Percentiles rank a stretch among this genome's conserved stretches.
phyloP scores from a whole-genome alignment of 2,329 filamentous ascomycete genomes.

The Colletotrichum caudatum region DNA sequence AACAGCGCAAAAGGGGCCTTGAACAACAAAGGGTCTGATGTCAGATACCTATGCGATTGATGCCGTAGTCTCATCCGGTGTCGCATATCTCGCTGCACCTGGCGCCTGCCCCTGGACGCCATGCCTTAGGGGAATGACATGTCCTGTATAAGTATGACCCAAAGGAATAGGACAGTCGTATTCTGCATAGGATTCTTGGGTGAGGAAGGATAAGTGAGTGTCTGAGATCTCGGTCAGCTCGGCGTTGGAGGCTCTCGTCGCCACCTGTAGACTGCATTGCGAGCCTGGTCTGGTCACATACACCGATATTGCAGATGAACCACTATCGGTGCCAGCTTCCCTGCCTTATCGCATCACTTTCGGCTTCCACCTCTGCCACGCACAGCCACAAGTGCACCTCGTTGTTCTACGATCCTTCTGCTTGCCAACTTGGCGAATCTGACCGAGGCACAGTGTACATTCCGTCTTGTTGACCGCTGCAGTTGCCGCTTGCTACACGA shows the following conservation, averaged over 20 bases:
- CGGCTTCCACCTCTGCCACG: conserved; percentile 4
- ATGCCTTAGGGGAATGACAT: conserved; percentile 4
- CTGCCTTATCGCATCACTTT: conserved; percentile 25
- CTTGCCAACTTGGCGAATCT: conserved; percentile 4
- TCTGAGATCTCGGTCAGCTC: conserved; percentile 29
- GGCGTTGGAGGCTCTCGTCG: conserved; percentile 26
- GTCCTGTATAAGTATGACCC: conserved; percentile 6
- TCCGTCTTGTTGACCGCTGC: not conserved
- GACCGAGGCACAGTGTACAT: conserved; percentile 6
- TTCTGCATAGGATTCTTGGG: not conserved
- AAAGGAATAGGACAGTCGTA: not conserved
- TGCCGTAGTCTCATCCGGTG: not conserved
- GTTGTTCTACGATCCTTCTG: conserved; percentile 1
- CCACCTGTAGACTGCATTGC: conserved; percentile 7
- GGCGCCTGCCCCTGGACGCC: not conserved
- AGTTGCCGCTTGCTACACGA: not conserved
- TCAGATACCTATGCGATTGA: conserved; percentile 4
- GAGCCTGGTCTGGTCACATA: not conserved
- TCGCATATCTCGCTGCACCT: not conserved
- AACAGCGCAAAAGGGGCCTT: conserved; percentile 36
- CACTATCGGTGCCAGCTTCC: conserved; percentile 1
- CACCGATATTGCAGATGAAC: conserved; percentile 23
- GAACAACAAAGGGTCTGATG: conserved; percentile 23
- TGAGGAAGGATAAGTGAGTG: not conserved
- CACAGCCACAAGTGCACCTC: not conserved